Base-by-base conservation (phyloP, 1,284 basidiomycete species). In the Ceratobasidium sp. region DNA sequence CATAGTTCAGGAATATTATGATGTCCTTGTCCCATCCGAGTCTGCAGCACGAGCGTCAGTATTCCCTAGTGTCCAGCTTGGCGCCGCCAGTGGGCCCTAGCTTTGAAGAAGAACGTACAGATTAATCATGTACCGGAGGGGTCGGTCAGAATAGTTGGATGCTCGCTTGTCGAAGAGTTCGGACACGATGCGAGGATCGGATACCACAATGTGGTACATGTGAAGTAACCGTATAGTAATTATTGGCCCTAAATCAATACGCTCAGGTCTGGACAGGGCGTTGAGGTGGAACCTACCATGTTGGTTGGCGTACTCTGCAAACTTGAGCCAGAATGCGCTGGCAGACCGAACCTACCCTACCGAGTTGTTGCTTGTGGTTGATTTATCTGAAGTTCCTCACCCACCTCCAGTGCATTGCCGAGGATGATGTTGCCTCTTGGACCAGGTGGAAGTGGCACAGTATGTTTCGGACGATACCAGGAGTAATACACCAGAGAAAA, bases 341-440 rank as follows among this genome's bases (percentile, higher is more conserved):
- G 54, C 54, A 3, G 24, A 37, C 34, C 64, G 64, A n/a, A 66
- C 19, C 64, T 66, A 51, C n/a, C 34, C 27, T 37, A 31, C 27
- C 7, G 2, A 19, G 49, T 22, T 54, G 6, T 29, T 54, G 27
- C 2, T n/a, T 7, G 2, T 4, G 5, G 39, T 22, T 13, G 9
- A 1, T 66, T 9, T n/a, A 24, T 29, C 6, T 22, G 8, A n/a
- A 9, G 19, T 11, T n/a, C 19, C n/a, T 27, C 11, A 66, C 64
- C 41, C 29, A 66, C 64, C 13, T 53, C 49, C n/a, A 66, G 49
- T 7, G 64, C 64, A 54, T 54, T 66, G 14, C 64, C 64, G 24
- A 54, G 49, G 8, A 66, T 54, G 14, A 66, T 14, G 31, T 66
- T 66, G 13, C 64, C 64, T 39, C n/a, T 39, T 37, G 64, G 64